Evolutionary conservation across 2,329 filamentous ascomycete species (phyloP), one percentile per base, ranked within the genome.

Genomic region (Aphanocladium album): DNA sequence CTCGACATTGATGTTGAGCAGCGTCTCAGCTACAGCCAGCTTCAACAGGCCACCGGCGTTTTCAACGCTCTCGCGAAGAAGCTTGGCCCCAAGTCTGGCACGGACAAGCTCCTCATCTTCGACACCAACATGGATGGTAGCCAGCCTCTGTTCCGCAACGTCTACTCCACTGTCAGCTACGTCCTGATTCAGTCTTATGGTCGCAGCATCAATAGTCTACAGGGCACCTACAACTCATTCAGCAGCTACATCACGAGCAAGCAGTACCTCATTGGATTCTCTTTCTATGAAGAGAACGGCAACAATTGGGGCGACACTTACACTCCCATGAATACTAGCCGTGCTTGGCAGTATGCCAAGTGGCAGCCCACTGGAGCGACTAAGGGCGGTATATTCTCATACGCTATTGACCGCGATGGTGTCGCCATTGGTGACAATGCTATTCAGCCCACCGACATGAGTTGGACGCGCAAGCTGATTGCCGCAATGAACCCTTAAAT

Each of bases 381-480:
- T 12, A 61, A 61, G 37, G 60, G 60, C 23, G 60, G 60, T 27
- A 57, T 61, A n/a, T 61, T 61, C 30, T 61, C 60, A 2, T 61
- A 61, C n/a, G 60, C 60, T 19, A 52, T 46, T 39, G 60, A 61
- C 23, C 60, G 60, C 7, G 60, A 61, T 33, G 60, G 60, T 35
- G 60, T 61, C n/a, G n/a, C 53, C 1, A 23, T 43, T n/a, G 54
- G 54, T 2, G 33, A 52, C 14, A 17, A 61, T 41, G 30, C 17
- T 2, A 11, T 61, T 27, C 17, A 43, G 16, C 16, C 60, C 9
- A 61, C 60, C 6, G 54, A 61, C 41, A 53, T 61, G 8, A 37
- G 45, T 9, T 61, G 60, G 60, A 61, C 60, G 12, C 35, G 54
- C 0, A 12, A 39, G 16, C 9, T 61, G 3, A 61, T 61, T 43